A percentile compares a stretch with the other conserved stretches of the same genome.
These are phyloP conservation scores for Pyrenophora teres DNA, from an alignment of 2,329 filamentous ascomycete genomes.

Conservation along the genomic window DNA sequence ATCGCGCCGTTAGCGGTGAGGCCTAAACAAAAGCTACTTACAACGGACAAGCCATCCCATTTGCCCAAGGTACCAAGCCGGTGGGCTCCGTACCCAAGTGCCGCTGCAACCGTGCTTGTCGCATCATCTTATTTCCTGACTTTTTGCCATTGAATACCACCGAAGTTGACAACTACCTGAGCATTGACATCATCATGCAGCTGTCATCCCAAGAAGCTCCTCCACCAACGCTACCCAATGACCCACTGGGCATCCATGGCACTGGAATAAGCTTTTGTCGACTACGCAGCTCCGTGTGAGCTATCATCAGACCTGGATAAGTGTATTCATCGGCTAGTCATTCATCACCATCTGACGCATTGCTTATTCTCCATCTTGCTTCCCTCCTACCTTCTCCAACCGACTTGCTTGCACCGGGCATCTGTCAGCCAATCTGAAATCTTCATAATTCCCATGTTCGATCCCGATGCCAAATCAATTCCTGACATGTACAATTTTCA, in stretches of 20 bases:
- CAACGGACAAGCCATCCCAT: neutral
- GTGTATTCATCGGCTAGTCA: neutral
- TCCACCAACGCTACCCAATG: slow-evolving; percentile 9
- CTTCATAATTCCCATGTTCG: too few species aligned
- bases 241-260: slow-evolving; percentile 6
- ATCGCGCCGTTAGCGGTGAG: slow-evolving; percentile 16
- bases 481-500: too few species aligned
- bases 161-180: neutral
- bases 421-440: too few species aligned
- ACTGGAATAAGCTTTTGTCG: slow-evolving; percentile 8
- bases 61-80: slow-evolving; percentile 2
- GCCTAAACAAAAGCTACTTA: slow-evolving; percentile 1
- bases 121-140: neutral
- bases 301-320: neutral
- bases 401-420: too few species aligned
- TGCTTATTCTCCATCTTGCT: too few species aligned
- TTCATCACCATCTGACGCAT: too few species aligned
- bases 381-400: too few species aligned
- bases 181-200: slow-evolving; percentile 15
- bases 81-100: neutral
- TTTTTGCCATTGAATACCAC: slow-evolving; percentile 1
- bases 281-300: neutral
- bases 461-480: too few species aligned
- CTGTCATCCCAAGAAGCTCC: slow-evolving; percentile 1
- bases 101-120: slow-evolving; percentile 10